Base-by-base conservation (phyloP, 1,139 yeast species). In the Saccharomyces hybrid region DNA sequence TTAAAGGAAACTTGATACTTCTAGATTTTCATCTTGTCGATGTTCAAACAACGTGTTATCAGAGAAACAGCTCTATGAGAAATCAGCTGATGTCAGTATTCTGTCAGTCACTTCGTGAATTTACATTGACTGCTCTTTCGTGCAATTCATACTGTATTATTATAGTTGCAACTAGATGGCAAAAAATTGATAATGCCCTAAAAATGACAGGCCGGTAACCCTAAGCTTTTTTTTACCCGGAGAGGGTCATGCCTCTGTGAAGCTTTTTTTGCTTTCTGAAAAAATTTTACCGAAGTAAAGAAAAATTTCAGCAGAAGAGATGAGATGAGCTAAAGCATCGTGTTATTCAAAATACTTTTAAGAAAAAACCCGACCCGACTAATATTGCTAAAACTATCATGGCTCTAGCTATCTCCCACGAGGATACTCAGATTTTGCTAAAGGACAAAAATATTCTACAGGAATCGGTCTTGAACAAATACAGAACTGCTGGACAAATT, bases 401-500 rank as follows among this genome's bases (percentile, higher is more conserved):
- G 85, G 86, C 83, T 68, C 76, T 84, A 66, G 84, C 85, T 51
- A 79, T 82, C 61, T 84, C 83, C 59, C 82, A 79, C 65, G 85
- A 82, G 64, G 93, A 86, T 69, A 83, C 90, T 61, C 84, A 85
- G 65, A 74, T 84, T 62, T 79, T 89, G 61, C 77, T 89, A 63
- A 84, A 83, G 64, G 85, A 85, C 63, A 88, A 83, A 71, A 89
- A 89, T 70, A 77, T 82, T 52, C 77, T 89, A 58, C 77, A 76
- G 61, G 84, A 78, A 42, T 61, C 77, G 14, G 84, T 85, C 16
- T 68, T 88, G 50, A 91, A 85, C 62, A 91, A 90, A 72, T 90
- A 91, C 73, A 80, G 96, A 69, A 77, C 83, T 52, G 96, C 96
- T 7, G 98, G 96, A 48, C 91, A 88, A 71, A 84, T 91, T 63